A percentile compares a stretch with the other conserved stretches of the same genome.
Conservation (phyloP, 352 stramenopile species). For the Blastocystis sp. region DNA sequence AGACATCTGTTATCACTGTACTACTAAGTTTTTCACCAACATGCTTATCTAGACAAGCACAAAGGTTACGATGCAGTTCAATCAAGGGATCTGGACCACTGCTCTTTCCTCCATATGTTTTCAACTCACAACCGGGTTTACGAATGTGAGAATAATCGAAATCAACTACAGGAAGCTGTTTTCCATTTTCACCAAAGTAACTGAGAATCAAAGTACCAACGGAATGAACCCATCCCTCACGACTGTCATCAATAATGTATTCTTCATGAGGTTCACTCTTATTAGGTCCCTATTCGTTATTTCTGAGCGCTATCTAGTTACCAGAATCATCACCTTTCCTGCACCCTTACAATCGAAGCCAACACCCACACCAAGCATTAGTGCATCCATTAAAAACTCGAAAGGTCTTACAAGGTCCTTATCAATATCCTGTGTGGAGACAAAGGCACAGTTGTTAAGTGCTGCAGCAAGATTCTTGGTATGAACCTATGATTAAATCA, state of each 20-base stretch:
- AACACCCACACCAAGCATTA: slow-evolving; percentile 87
- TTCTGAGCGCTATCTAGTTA: not conserved
- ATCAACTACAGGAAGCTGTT: slow-evolving; percentile 63
- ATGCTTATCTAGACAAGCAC: slow-evolving; percentile 74
- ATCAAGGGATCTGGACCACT: slow-evolving; percentile 79
- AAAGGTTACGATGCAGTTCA: slow-evolving; percentile 76
- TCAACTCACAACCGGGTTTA: slow-evolving; percentile 79
- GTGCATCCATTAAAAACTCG: slow-evolving; percentile 89
- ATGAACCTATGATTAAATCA: slow-evolving; percentile 70
- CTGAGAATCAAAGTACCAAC: slow-evolving; percentile 79
- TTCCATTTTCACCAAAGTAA: slow-evolving; percentile 76
- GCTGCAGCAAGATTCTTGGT: slow-evolving; percentile 80
- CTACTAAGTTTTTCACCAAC: slow-evolving; percentile 75
- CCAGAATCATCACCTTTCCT: slow-evolving; percentile 73
- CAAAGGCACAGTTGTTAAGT: slow-evolving; percentile 89
- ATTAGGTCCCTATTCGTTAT: slow-evolving; percentile 22
- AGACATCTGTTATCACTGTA: slow-evolving; percentile 84
- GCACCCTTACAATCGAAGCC: slow-evolving; percentile 87
- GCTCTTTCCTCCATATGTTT: slow-evolving; percentile 82
- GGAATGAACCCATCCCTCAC: slow-evolving; percentile 82
- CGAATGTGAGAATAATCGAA: slow-evolving; percentile 84
- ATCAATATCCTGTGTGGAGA: slow-evolving; percentile 79
- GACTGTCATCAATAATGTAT: slow-evolving; percentile 74
- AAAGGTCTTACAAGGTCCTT: slow-evolving; percentile 80
- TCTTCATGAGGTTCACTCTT: not conserved